Percentiles rank a stretch among this genome's conserved stretches.
Conservation (phyloP, 805 yeast species). For the Kazachstania viticola region DNA sequence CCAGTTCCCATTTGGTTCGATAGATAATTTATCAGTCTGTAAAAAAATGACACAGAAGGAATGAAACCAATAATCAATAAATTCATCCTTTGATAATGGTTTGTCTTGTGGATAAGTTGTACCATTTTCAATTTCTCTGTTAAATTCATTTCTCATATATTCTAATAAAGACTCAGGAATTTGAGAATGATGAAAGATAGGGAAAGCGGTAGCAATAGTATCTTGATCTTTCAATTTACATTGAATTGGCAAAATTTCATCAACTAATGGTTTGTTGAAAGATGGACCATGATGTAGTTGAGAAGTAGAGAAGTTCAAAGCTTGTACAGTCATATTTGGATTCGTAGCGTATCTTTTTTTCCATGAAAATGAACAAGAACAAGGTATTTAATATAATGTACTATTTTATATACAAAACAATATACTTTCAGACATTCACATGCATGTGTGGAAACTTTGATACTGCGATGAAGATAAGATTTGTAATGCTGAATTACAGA, state of each 20-base stretch:
- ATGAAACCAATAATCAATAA: slow-evolving; percentile 53
- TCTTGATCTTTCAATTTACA: slow-evolving; percentile 35
- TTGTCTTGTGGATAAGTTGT: slow-evolving; percentile 57
- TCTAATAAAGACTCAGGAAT: slow-evolving; percentile 42
- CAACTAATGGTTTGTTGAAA: slow-evolving; percentile 23
- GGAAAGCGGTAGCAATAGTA: slow-evolving; percentile 45
- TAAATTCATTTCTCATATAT: slow-evolving; percentile 41
- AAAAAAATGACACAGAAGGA: slow-evolving; percentile 56
- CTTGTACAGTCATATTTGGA: neutral
- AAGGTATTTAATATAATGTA: no score
- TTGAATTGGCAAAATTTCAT: slow-evolving; percentile 28
- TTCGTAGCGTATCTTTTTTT: no score
- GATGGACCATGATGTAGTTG: slow-evolving; percentile 25
- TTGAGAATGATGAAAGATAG: slow-evolving; percentile 37
- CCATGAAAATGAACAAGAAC: no score
- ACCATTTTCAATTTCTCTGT: slow-evolving; percentile 59
- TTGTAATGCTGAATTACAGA: no score
- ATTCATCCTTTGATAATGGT: slow-evolving; percentile 35
- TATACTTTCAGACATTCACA: no score
- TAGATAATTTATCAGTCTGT: slow-evolving; percentile 27
- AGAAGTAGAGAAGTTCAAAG: slow-evolving; percentile 6
- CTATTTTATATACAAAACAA: no score
- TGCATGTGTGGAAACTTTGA: no score
- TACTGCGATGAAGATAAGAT: no score
- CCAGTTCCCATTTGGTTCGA: slow-evolving; percentile 32